These are phyloP conservation scores for Apiotrichum montevideense DNA, from an alignment of 1,284 basidiomycete genomes.

Conservation along the genomic window DNA sequence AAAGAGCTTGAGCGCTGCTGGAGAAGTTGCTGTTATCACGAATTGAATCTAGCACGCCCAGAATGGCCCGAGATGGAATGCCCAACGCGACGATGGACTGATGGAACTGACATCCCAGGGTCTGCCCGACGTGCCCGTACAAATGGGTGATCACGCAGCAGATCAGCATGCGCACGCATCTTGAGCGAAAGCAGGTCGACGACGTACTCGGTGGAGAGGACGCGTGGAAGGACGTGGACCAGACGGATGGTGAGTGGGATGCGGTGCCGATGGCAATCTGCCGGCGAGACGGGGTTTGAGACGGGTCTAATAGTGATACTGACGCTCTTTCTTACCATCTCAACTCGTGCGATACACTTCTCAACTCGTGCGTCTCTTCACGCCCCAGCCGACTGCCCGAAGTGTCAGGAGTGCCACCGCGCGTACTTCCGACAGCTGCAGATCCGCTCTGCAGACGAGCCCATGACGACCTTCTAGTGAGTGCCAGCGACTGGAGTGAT, in stretches of 20 bases:
- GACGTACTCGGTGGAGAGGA: constrained; percentile 91
- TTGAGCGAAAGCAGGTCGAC: constrained; percentile 80
- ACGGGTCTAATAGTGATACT: background rate
- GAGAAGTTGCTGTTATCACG: too few species aligned
- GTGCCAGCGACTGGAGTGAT: constrained; percentile 5
- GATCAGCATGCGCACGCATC: constrained; percentile 81
- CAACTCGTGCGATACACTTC: background rate
- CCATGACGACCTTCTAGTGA: constrained; percentile 88
- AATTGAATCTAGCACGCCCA: too few species aligned
- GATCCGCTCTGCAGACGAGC: constrained; percentile 92
- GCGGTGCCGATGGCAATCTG: background rate
- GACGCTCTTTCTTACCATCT: background rate
- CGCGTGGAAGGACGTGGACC: constrained; percentile 92
- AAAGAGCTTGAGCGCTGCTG: too few species aligned
- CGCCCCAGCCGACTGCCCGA: constrained; percentile 57
- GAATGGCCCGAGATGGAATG: too few species aligned
- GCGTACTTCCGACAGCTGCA: constrained; percentile 96
- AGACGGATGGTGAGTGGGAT: constrained; percentile 61
- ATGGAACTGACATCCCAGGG: constrained; percentile 53
- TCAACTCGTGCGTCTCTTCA: background rate
- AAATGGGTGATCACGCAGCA: constrained; percentile 69
- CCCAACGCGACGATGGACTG: too few species aligned
- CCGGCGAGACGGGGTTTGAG: background rate
- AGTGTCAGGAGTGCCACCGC: constrained; percentile 71
- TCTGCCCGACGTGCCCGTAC: constrained; percentile 89